Base-by-base conservation (phyloP, 2,329 filamentous ascomycete genomes). In the Colletotrichum plurivorum region DNA sequence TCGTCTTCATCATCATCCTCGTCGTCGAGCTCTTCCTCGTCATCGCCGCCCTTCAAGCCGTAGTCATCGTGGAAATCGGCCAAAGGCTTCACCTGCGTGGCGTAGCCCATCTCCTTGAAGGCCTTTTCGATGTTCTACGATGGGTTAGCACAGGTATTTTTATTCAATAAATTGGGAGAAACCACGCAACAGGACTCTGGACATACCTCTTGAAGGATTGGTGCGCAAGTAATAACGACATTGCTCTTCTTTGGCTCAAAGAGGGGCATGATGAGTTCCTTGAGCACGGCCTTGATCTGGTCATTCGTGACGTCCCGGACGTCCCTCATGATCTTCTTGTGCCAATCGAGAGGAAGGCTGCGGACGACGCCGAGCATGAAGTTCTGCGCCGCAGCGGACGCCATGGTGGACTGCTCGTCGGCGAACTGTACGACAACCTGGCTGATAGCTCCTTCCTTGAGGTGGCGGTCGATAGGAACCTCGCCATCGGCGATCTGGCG, bases 61-160 rank as follows among this genome's bases (percentile, higher is more conserved):
- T 98, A 98, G 75, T 94, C 93, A 72, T 98, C 94, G 78, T 97
- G 90, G 79, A 97, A 98, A 75, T 93, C 88, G 49, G 90, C 89
- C 57, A 98, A 85, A 31, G 91, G 85, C 76, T 91, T 91, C 46
- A 93, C 87, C 76, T 93, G 88, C 0, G 92, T 92, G 78, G 91
- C 91, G 84, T 97, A 99, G 0, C 94, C 94, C 65, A 90, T 90
- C 1, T 83, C 84, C 73, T 89, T 87, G 75, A 98, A 93, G 2
- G 92, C 90, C 73, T 90, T 90, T 75, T 92, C 89, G 73, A 97
- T 89, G 69, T 87, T 88, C 94, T 97, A 58, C 22, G 18, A 22
- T 7, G 9, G 9, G 53, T 71, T 20, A 71, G 71, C 27, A 27
- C 46, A 20, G 8, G 3, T 13, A 27, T 27, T 16, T 7, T 15